Base-by-base conservation (phyloP, 1,139 yeast genomes). In the Yamadazyma diddensiae region DNA sequence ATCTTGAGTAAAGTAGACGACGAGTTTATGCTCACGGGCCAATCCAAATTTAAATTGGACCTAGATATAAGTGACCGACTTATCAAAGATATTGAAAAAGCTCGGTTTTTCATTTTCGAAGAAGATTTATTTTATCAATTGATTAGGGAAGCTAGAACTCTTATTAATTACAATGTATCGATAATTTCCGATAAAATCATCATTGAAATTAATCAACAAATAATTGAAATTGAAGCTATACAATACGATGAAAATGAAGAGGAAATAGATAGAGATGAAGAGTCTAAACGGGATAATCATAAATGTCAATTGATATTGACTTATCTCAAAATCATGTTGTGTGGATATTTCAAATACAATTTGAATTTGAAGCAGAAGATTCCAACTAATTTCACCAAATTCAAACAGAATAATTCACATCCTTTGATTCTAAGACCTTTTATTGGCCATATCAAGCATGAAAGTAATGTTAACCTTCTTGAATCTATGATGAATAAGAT, bases 41-140 rank as follows among this genome's bases (percentile, higher is more conserved):
- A 72, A 43, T 65, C 76, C 0, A 45, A 51, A 14, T 60, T 68
- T 18, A 46, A 51, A 10, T 46, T 47, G 16, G 39, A 44, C 15
- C 31, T 32, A 2, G 39, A 44, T 15, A 33, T 32, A 2, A 37
- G 41, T 21, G 53, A 52, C n/a, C 57, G 53, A 9, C 59, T 73
- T 8, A 66, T 74, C n/a, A 65, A 67, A 41, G 71, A 69, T 17
- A 79, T 82, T 17, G 71, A 73, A 44, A 73, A 62, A 39, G 80
- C 86, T 0, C 65, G 96, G 32, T 80, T 73, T 43, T 77, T 79
- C 40, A 64, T 90, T 6, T 90, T 90, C 61, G 97, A 90, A 50
- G 94, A 86, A 47, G 97, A 90, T 51, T 64, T 83, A 30, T 78
- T 76, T 46, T 74, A 77, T 52, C 87, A 82, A 46, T 59, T 90